Base-by-base conservation (phyloP, 805 yeast genomes). In the Blastobotrys peoriensis region DNA sequence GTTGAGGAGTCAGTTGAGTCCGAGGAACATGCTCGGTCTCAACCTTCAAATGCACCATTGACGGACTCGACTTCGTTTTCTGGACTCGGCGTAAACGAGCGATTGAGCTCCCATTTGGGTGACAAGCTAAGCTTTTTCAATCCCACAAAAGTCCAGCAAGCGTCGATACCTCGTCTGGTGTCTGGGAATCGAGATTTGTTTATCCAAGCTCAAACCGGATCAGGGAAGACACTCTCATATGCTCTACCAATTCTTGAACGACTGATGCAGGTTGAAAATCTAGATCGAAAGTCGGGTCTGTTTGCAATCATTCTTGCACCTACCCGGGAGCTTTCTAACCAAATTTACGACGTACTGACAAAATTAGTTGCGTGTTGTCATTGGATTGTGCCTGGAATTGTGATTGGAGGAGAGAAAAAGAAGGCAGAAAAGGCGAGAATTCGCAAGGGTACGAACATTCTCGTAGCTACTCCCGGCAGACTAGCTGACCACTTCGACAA, bases 381-480 rank as follows among this genome's bases (percentile, higher is more conserved):
- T 59, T 78, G 84, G 63, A 75, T 93, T 36, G 98, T 94, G 3
- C 97, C 98, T 0, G 96, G 98, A 33, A 78, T 89, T 34, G 95
- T 93, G 20, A 88, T 88, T 66, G 99, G 99, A 59, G 99, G 99
- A 49, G 99, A 93, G 62, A 89, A 91, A 75, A 91, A 91, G 64
- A 94, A 93, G 60, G 77, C 95, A 1, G 99, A 93, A 64, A 93
- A 93, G 73, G 97, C 98, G 1, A 70, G 99, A 57, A 66, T 93
- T 27, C 76, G 99, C 60, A 91, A 91, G 63, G 99, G 99, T 52
- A 95, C 89, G 27, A 93, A 93, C 63, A 80, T 93, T 27, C 73
- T 93, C n/a, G 94, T 93, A 35, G 97, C 95, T 9, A 93, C 99
- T 0, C 99, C 99, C 2, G 99, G 99, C 49, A 76, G 99, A 56